A percentile compares a stretch with the other conserved stretches of the same genome.
These are phyloP conservation scores for Turritis glabra DNA, from an alignment of 345 rosid species.

Conservation along the genomic window DNA sequence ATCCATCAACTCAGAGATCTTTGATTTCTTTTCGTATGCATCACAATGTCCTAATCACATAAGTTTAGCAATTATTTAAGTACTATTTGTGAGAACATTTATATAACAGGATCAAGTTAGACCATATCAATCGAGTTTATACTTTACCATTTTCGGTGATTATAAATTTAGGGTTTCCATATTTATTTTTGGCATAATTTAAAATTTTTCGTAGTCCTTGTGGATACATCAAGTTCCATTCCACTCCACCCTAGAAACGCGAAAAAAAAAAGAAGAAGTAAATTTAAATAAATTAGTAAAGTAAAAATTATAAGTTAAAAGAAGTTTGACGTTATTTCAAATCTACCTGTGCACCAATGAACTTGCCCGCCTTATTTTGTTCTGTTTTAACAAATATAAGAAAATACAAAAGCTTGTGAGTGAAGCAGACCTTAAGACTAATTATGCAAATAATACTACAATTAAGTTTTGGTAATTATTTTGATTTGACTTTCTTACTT, in stretches of 20 bases:
- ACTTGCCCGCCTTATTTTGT: conserved; percentile 25
- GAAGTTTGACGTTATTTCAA: background rate
- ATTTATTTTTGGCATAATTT: conserved; percentile 40
- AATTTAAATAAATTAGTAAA: background rate
- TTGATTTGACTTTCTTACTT: conserved; percentile 31
- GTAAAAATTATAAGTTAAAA: background rate
- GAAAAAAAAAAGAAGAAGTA: background rate
- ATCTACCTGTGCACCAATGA: conserved; percentile 33
- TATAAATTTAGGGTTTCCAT: conserved; percentile 46
- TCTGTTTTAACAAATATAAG: background rate
- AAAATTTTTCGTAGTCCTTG: conserved; percentile 41
- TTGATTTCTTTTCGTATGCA: conserved; percentile 32
- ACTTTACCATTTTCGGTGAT: conserved; percentile 54
- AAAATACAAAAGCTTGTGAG: background rate
- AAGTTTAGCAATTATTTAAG: too few species aligned
- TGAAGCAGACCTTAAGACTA: background rate
- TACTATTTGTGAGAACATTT: background rate
- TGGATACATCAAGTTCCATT: conserved; percentile 45
- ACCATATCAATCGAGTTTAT: background rate
- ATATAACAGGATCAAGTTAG: background rate
- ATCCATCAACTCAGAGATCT: conserved; percentile 31
- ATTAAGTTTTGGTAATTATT: background rate
- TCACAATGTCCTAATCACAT: conserved; percentile 30
- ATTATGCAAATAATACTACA: background rate
- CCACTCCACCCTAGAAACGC: conserved; percentile 38